A percentile compares a stretch with the other conserved stretches of the same genome.
Evolutionary conservation across 176 grass and related monocot genomes (phyloP).

Genomic region (Hyparrhenia diplandra): DNA sequence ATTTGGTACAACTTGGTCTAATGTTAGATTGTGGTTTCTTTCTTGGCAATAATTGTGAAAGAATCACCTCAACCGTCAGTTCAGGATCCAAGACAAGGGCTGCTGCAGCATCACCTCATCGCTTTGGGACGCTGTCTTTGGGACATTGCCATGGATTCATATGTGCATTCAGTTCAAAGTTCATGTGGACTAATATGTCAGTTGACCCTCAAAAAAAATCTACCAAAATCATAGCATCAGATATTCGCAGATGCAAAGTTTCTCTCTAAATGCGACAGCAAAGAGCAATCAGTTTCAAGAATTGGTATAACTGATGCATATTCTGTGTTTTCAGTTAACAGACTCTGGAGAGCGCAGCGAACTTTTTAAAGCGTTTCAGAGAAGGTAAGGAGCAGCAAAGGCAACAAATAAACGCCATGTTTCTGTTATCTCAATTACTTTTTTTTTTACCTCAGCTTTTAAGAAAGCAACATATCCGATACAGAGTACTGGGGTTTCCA

Average conservation of each 20-base stretch:
- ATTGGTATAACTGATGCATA: background rate
- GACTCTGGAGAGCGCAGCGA: background rate
- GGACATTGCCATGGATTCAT: background rate
- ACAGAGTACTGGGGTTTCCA: too few species aligned
- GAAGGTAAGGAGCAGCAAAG: background rate
- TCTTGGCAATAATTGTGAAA: background rate
- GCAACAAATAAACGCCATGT: background rate
- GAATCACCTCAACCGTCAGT: too few species aligned
- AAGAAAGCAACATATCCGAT: too few species aligned
- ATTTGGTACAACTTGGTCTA: too few species aligned
- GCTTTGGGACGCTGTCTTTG: too few species aligned
- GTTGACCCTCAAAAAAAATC: background rate
- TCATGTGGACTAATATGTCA: slow-evolving; percentile 25
- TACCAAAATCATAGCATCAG: background rate
- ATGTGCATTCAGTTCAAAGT: slow-evolving; percentile 32
- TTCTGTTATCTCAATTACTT: background rate
- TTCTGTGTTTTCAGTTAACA: background rate
- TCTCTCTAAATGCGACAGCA: background rate
- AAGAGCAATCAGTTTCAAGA: too few species aligned
- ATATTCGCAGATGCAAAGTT: background rate
- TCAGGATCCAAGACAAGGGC: too few species aligned
- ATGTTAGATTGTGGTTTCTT: background rate
- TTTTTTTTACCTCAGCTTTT: too few species aligned
- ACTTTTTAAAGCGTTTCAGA: background rate
- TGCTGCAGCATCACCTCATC: too few species aligned